Base-by-base conservation (phyloP, 768 basidiomycete genomes). In the Macrolepiota fuliginosa region DNA sequence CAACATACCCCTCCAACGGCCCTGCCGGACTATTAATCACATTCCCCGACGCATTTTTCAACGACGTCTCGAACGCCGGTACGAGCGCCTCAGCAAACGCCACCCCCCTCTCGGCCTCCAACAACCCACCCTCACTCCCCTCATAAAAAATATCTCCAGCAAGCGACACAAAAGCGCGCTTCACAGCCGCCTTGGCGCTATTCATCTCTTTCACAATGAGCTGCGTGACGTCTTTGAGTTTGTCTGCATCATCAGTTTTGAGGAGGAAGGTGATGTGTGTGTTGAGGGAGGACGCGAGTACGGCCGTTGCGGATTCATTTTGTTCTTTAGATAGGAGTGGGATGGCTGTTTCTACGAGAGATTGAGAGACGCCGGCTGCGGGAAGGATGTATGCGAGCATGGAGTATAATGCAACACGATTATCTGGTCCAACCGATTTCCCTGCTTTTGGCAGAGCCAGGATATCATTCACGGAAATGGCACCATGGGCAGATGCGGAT, bases 401-500 rank as follows among this genome's bases (percentile, higher is more conserved):
- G 1, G 84, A 81, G 74, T 93, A 96, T 9, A 98, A 77, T 0
- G 89, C 79, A 4, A 87, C 72, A 17, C 96, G 87, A 70, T 98
- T 94, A 59, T 96, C 96, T 1, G 91, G 83, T 1, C 94, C 93
- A 0, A 88, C 76, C 0, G 94, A 92, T 78, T 97, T 99, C 22
- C 93, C 91, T 0, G 87, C 73, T 66, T 89, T 88, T 1, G 94
- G 91, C 0, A 94, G 79, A n/a, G 77, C 75, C 10, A 94, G 75
- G 4, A 94, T 72, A 64, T 96, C 93, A 9, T 77, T 77, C 1
- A 87, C 80, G 11, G 86, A 80, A 1, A 77, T 63, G 5, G 15
- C 27, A 4, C 56, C 55, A 12, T 54, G 56, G 6, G 51, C 42
- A 2, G 40, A 54, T 5, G 61, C 53, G 2, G 63, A 54, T 1